These are phyloP conservation scores for Lathyrus tuberosus DNA, from an alignment of 306 rosid species.

Conservation along the genomic window DNA sequence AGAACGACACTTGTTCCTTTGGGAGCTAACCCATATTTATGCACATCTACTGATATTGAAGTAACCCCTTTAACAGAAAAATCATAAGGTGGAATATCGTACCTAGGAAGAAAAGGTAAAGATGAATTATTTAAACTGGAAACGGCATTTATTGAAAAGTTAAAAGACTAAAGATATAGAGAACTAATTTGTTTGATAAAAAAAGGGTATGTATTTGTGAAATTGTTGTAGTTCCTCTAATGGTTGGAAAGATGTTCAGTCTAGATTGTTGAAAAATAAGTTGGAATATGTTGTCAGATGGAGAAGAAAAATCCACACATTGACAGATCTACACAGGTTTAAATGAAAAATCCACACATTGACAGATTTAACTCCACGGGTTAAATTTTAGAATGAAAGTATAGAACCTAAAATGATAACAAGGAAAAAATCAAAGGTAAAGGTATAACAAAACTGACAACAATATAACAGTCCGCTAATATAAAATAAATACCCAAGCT, in stretches of 20 bases:
- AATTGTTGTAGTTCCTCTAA: constrained; percentile 20
- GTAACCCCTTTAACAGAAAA: constrained; percentile 94
- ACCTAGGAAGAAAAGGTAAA: constrained; percentile 54
- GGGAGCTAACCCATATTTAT: constrained; percentile 96
- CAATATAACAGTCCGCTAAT: constrained; percentile 29
- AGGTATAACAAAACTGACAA: constrained; percentile 3
- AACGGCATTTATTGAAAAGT: constrained; percentile 7
- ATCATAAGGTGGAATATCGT: constrained; percentile 79
- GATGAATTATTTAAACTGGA: constrained; percentile 19
- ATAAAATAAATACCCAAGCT: constrained; percentile 74
- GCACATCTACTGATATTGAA: constrained; percentile 94
- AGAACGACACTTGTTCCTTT: constrained; percentile 92
- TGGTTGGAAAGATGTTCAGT: constrained; percentile 8
- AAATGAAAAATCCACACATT: background rate
- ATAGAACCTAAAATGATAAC: constrained; percentile 3
- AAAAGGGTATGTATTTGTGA: constrained; percentile 8
- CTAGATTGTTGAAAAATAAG: background rate
- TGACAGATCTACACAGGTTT: background rate
- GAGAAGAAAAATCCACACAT: constrained; percentile 11
- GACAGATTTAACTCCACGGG: background rate
- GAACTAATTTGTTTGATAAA: background rate
- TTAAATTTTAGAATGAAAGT: constrained; percentile 17
- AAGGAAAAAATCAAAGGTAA: background rate
- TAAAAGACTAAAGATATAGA: constrained; percentile 22
- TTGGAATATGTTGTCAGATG: constrained; percentile 22